Evolutionary conservation across 2,329 filamentous ascomycete species (phyloP).

Genomic region (Arthrinium phaeospermum): DNA sequence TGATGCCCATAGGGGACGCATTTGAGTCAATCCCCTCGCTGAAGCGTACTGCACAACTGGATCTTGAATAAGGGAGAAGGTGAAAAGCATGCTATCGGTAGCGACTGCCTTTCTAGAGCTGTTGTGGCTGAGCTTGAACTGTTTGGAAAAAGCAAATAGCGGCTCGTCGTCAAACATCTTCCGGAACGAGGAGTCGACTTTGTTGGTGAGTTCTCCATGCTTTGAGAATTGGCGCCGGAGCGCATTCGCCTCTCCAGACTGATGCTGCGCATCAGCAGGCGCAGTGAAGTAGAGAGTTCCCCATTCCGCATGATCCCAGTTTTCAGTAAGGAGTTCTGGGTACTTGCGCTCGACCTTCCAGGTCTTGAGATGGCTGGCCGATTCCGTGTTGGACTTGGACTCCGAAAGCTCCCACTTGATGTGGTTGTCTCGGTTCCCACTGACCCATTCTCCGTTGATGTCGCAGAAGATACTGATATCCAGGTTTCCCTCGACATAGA

Average conservation of each 20-base stretch:
- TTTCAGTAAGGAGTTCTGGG: slow-evolving; percentile 77
- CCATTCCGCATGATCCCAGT: slow-evolving; percentile 80
- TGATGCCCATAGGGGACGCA: slow-evolving; percentile 81
- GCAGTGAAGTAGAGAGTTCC: slow-evolving; percentile 79
- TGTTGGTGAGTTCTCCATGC: slow-evolving; percentile 69
- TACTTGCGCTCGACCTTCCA: slow-evolving; percentile 66
- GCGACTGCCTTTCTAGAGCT: slow-evolving; percentile 32
- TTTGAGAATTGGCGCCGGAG: slow-evolving; percentile 74
- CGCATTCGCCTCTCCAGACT: slow-evolving; percentile 70
- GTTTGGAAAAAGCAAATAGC: slow-evolving; percentile 79
- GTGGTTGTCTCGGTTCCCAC: slow-evolving; percentile 70
- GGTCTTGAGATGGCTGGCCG: slow-evolving; percentile 59
- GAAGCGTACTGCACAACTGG: slow-evolving; percentile 82
- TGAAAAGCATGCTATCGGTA: slow-evolving; percentile 69
- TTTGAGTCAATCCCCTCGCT: slow-evolving; percentile 74
- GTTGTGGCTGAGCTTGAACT: slow-evolving; percentile 55
- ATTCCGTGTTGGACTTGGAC: slow-evolving; percentile 39
- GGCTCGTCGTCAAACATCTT: slow-evolving; percentile 79
- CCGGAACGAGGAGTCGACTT: slow-evolving; percentile 70
- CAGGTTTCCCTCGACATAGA: slow-evolving; percentile 71
- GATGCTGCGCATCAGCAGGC: slow-evolving; percentile 69
- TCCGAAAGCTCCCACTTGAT: slow-evolving; percentile 73
- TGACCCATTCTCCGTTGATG: slow-evolving; percentile 81
- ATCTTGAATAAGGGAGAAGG: slow-evolving; percentile 77
- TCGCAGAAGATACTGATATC: slow-evolving; percentile 71